phyloP scores from a whole-genome alignment of 768 basidiomycete genomes.

The Boletus rex-veris region DNA sequence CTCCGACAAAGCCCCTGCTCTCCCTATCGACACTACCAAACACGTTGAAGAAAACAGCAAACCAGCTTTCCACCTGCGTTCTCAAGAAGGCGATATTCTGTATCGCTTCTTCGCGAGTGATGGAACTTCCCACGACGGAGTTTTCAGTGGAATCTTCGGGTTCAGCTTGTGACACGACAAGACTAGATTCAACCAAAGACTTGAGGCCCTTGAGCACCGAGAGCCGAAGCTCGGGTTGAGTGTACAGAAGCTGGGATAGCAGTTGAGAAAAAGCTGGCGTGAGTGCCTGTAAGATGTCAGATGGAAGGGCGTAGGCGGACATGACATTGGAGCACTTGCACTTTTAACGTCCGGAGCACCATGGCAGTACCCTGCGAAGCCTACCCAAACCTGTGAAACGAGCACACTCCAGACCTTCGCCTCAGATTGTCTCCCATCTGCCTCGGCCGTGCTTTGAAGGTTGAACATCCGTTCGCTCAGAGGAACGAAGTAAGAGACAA shows the following conservation, averaged over 20 bases:
- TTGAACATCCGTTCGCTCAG: constrained; percentile 92
- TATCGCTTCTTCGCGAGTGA: constrained; percentile 58
- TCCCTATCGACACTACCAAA: constrained; percentile 83
- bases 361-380: constrained; percentile 88
- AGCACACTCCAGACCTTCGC: constrained; percentile 95
- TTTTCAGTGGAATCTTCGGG: constrained; percentile 29
- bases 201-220: constrained; percentile 80
- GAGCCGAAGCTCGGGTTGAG: constrained; percentile 78
- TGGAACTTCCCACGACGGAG: constrained; percentile 23
- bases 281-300: constrained; percentile 51
- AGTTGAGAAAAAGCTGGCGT: constrained; percentile 78
- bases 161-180: constrained; percentile 41
- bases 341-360: constrained; percentile 69
- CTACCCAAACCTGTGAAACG: constrained; percentile 90
- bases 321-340: constrained; percentile 37
- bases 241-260: constrained; percentile 91
- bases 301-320: neutral
- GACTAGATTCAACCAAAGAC: constrained; percentile 77
- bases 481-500: constrained; percentile 88
- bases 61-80: constrained; percentile 85
- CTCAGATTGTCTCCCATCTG: constrained; percentile 70
- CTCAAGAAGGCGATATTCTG: constrained; percentile 70
- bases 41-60: constrained; percentile 95
- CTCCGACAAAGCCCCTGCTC: constrained; percentile 71
- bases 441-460: constrained; percentile 75